phyloP scores from a whole-genome alignment of 2,329 filamentous ascomycete genomes.

The Botryotinia globosa region DNA sequence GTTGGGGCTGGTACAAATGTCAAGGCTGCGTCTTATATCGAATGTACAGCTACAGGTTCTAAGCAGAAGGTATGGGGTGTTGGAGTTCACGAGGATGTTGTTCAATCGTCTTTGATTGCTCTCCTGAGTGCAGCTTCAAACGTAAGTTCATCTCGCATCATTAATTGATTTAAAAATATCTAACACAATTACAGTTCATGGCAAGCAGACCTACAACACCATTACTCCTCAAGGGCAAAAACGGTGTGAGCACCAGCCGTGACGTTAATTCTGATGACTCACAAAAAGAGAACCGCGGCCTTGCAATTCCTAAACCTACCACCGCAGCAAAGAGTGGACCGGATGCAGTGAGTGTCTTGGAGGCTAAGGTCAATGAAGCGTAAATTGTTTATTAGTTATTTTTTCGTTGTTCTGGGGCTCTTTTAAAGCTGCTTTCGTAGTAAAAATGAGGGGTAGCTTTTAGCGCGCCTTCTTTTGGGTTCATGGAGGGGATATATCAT shows the following conservation, averaged over 20 bases:
- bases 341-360: slow-evolving; percentile 41
- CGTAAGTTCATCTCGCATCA: slow-evolving; percentile 75
- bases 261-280: slow-evolving; percentile 40
- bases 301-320: slow-evolving; percentile 33
- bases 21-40: slow-evolving; percentile 94
- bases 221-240: slow-evolving; percentile 57
- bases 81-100: slow-evolving; percentile 88
- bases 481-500: not conserved
- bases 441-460: slow-evolving; percentile 12
- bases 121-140: slow-evolving; percentile 81
- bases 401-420: not conserved
- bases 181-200: slow-evolving; percentile 76
- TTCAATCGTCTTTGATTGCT: slow-evolving; percentile 84
- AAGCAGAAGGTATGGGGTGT: slow-evolving; percentile 82
- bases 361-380: slow-evolving; percentile 43
- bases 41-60: slow-evolving; percentile 69
- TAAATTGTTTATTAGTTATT: slow-evolving; percentile 21
- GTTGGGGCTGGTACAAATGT: slow-evolving; percentile 78
- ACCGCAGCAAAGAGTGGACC: slow-evolving; percentile 31
- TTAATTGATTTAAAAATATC: slow-evolving; percentile 81
- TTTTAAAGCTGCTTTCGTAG: not conserved
- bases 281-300: slow-evolving; percentile 27
- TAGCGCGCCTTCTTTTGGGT: not conserved
- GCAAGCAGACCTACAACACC: slow-evolving; percentile 68
- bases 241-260: slow-evolving; percentile 44